A percentile compares a stretch with the other conserved stretches of the same genome.
phyloP scores from a whole-genome alignment of 2,329 filamentous ascomycete genomes.

The Trichoderma afroharzianum region DNA sequence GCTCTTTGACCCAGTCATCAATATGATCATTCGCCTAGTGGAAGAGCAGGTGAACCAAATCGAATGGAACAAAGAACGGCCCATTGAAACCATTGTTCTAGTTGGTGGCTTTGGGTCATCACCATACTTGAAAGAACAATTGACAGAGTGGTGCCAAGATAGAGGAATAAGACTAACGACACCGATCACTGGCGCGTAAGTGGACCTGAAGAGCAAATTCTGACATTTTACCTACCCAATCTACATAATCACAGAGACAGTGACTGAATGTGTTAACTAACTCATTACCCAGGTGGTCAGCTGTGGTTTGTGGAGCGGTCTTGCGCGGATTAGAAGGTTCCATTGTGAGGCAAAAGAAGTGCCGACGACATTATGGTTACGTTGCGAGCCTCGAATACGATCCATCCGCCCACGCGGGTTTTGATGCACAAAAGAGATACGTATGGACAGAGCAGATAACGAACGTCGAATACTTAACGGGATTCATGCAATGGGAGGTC shows the following conservation, averaged over 20 bases:
- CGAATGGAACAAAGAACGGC: not conserved
- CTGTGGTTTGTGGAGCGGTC: slow-evolving; percentile 2
- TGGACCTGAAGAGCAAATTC: not conserved
- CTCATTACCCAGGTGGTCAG: not conserved
- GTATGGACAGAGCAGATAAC: not conserved
- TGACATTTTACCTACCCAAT: too few species aligned
- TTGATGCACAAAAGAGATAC: not conserved
- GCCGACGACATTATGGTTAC: slow-evolving; percentile 3
- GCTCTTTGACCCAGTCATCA: not conserved
- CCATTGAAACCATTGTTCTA: not conserved
- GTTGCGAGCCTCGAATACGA: accelerated
- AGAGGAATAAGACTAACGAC: not conserved
- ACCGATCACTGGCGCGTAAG: slow-evolving; percentile 8
- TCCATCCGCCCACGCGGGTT: not conserved
- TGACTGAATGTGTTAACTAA: not conserved
- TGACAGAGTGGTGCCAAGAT: not conserved
- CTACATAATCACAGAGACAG: not conserved
- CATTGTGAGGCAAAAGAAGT: slow-evolving; percentile 4
- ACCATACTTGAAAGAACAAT: not conserved
- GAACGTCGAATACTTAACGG: not conserved
- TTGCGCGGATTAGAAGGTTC: not conserved
- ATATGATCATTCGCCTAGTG: not conserved
- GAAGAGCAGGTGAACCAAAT: not conserved
- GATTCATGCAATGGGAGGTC: not conserved
- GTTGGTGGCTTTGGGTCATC: not conserved